These are phyloP conservation scores for Tolypocladium inflatum DNA, from an alignment of 2,329 filamentous ascomycete genomes.

Conservation along the genomic window DNA sequence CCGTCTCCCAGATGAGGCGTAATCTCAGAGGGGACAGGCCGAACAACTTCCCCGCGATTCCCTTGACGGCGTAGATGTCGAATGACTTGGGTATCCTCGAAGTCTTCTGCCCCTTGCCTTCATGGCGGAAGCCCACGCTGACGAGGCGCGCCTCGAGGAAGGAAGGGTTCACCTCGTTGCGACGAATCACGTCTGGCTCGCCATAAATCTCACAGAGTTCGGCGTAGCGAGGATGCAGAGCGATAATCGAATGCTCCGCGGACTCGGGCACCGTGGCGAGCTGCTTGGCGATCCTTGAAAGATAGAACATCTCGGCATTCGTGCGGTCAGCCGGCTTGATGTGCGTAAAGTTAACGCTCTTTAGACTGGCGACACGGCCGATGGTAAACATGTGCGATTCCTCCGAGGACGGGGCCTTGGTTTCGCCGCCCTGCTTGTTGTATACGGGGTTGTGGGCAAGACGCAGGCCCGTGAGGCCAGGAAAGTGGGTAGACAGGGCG, in stretches of 20 bases:
- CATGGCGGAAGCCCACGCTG: constrained; percentile 43
- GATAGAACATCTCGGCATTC: constrained; percentile 90
- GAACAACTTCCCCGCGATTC: constrained; percentile 66
- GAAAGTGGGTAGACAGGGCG: constrained; percentile 55
- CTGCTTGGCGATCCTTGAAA: constrained; percentile 72
- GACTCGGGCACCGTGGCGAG: constrained; percentile 49
- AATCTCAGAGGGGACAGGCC: constrained; percentile 52
- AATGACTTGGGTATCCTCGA: constrained; percentile 62
- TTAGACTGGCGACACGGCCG: constrained; percentile 60
- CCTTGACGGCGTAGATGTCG: constrained; percentile 74
- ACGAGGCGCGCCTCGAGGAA: constrained; percentile 74
- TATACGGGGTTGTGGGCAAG: constrained; percentile 84
- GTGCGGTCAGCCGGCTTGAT: constrained; percentile 66
- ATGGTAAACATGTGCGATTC: constrained; percentile 86
- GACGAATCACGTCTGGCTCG: constrained; percentile 53
- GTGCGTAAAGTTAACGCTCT: constrained; percentile 61
- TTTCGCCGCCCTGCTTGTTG: constrained; percentile 36
- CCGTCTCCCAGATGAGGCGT: constrained; percentile 75
- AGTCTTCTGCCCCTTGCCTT: constrained; percentile 16
- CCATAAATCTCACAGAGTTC: constrained; percentile 72
- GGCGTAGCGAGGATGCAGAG: constrained; percentile 59
- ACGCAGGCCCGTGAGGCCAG: constrained; percentile 64
- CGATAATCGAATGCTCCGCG: constrained; percentile 45
- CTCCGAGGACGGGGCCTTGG: constrained; percentile 48
- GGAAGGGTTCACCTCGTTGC: constrained; percentile 56